Evolutionary conservation across 805 yeast genomes (phyloP).

Genomic region (Yamadazyma kitorensis): DNA sequence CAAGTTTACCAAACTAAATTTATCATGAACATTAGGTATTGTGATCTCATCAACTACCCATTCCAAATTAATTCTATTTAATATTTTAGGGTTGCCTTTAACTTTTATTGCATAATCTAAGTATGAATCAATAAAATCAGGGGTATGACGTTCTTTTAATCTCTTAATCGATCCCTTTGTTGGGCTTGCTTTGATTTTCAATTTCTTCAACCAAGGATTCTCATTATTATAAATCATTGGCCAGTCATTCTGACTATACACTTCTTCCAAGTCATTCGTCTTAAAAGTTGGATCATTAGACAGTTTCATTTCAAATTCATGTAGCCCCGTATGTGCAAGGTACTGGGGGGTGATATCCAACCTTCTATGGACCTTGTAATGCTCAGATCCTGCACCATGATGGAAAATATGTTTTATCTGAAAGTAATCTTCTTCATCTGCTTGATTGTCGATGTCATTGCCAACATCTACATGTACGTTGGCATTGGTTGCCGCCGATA

Average conservation of each 20-base stretch:
- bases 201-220: constrained; percentile 39
- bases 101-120: constrained; percentile 52
- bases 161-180: constrained; percentile 21
- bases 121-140: constrained; percentile 66
- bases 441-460: no score
- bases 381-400: constrained; percentile 49
- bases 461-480: no score
- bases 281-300: not conserved
- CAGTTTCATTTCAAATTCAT: not conserved
- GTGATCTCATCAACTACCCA: constrained; percentile 57
- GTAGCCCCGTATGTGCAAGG: constrained; percentile 15
- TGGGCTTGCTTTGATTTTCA: constrained; percentile 24
- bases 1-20: constrained; percentile 65
- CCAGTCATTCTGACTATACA: constrained; percentile 32
- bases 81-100: constrained; percentile 33
- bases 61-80: constrained; percentile 46
- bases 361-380: constrained; percentile 43
- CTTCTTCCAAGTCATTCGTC: constrained; percentile 14
- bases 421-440: constrained; percentile 11
- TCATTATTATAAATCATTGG: constrained; percentile 26
- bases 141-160: constrained; percentile 41
- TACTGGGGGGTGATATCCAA: constrained; percentile 48
- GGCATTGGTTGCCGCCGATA: no score
- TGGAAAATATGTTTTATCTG: constrained; percentile 58
- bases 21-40: constrained; percentile 76